These are phyloP conservation scores for Curvularia verruculosa DNA, from an alignment of 2,329 filamentous ascomycete species.

Conservation along the genomic window DNA sequence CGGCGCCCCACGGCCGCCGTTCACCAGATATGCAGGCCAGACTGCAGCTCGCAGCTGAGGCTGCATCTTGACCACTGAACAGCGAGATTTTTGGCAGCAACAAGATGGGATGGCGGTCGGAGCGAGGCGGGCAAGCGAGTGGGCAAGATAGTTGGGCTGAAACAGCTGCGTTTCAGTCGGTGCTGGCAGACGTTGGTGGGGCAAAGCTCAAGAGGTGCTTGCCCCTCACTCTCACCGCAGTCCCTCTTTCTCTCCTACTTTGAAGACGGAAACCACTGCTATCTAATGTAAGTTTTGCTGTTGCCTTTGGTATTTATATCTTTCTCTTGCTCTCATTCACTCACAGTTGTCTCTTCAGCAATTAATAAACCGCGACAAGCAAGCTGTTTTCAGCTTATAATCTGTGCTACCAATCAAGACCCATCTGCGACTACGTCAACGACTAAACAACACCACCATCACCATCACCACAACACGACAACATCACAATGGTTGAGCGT, in stretches of 20 bases:
- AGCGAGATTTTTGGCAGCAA: conserved; percentile 1
- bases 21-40: conserved; percentile 17
- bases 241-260: conserved; percentile 17
- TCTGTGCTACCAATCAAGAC: neutral
- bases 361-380: neutral
- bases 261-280: conserved; percentile 17
- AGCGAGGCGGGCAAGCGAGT: conserved; percentile 11
- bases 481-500: conserved; percentile 73
- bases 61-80: conserved; percentile 3
- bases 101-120: conserved; percentile 9
- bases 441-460: no score
- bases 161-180: conserved; percentile 24
- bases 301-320: neutral
- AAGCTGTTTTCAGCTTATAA: neutral
- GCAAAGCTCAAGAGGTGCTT: conserved; percentile 20
- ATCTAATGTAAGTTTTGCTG: conserved; percentile 14
- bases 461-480: conserved; percentile 16
- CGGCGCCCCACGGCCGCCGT: conserved; percentile 1
- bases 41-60: conserved; percentile 3
- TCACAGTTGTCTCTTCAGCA: neutral
- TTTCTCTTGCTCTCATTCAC: neutral
- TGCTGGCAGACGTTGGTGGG: conserved; percentile 24
- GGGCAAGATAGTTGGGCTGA: conserved; percentile 23
- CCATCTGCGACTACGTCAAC: conserved; percentile 10
- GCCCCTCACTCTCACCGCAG: conserved; percentile 29